A percentile compares a stretch with the other conserved stretches of the same genome.
These are phyloP conservation scores for Syzygium oleosum DNA, from an alignment of 345 rosid species.

Conservation along the genomic window DNA sequence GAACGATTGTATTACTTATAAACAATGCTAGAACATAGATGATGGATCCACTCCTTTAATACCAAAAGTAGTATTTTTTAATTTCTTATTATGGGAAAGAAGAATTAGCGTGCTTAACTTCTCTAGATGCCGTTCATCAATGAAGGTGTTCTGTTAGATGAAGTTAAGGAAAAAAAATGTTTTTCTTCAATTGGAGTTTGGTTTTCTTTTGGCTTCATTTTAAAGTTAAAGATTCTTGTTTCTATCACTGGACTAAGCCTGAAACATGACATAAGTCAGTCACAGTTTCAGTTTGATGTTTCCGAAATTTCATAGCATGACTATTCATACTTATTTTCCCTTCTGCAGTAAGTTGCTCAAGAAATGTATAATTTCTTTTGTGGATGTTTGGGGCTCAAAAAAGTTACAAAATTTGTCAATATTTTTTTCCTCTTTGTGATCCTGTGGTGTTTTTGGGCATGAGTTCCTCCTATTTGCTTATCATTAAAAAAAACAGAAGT, in stretches of 20 bases:
- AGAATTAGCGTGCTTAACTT: not conserved
- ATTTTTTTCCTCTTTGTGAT: not conserved
- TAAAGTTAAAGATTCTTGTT: not conserved
- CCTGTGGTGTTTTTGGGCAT: not conserved
- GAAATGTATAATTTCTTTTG: too few species aligned
- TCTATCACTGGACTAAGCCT: not conserved
- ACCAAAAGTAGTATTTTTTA: not conserved
- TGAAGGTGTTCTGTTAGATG: not conserved
- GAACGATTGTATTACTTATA: not conserved
- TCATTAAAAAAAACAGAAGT: not conserved
- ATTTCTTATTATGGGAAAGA: not conserved
- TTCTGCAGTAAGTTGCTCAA: not conserved
- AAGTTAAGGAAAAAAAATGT: not conserved
- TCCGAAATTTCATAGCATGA: not conserved
- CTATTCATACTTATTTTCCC: not conserved
- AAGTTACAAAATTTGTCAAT: too few species aligned
- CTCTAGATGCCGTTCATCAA: not conserved
- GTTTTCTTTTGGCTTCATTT: not conserved
- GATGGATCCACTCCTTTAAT: not conserved
- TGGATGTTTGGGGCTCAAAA: not conserved
- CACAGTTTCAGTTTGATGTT: too few species aligned
- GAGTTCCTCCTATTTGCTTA: not conserved
- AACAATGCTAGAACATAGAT: not conserved
- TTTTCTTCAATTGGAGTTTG: not conserved
- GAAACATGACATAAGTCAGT: not conserved